phyloP scores from a whole-genome alignment of 257 asterid genomes.

The Marsdenia floribunda region DNA sequence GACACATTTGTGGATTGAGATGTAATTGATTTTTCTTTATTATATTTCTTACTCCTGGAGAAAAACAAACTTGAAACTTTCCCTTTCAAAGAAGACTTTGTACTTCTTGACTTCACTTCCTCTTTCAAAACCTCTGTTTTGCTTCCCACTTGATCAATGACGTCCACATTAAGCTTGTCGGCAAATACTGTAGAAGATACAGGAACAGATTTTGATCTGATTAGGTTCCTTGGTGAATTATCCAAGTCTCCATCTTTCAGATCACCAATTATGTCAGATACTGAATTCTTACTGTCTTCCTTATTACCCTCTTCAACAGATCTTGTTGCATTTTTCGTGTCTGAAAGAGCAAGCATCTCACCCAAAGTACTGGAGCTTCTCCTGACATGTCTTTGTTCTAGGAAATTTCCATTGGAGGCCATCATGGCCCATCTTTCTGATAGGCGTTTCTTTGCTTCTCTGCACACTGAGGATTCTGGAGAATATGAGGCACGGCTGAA shows the following conservation, averaged over 20 bases:
- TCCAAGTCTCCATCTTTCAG: conserved; percentile 27
- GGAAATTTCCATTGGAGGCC: conserved; percentile 63
- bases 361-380: conserved; percentile 91
- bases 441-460: conserved; percentile 95
- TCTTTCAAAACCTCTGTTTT: conserved; percentile 41
- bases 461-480: conserved; percentile 90
- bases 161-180: conserved; percentile 31
- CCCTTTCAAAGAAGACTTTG: conserved; percentile 63
- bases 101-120: conserved; percentile 42
- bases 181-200: conserved; percentile 56
- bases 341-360: conserved; percentile 98
- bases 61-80: conserved; percentile 81
- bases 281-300: conserved; percentile 39
- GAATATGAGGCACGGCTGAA: conserved; percentile 82
- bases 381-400: conserved; percentile 57
- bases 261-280: conserved; percentile 25
- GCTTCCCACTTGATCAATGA: conserved; percentile 29
- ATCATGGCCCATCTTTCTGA: conserved; percentile 97
- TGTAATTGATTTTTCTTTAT: conserved; percentile 39
- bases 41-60: conserved; percentile 57
- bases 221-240: conserved; percentile 51
- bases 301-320: conserved; percentile 31
- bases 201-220: conserved; percentile 85
- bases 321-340: conserved; percentile 42
- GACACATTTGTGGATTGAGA: conserved; percentile 35